Evolutionary conservation across 2,329 filamentous ascomycete genomes (phyloP).

Genomic region (Colletotrichum tanaceti): DNA sequence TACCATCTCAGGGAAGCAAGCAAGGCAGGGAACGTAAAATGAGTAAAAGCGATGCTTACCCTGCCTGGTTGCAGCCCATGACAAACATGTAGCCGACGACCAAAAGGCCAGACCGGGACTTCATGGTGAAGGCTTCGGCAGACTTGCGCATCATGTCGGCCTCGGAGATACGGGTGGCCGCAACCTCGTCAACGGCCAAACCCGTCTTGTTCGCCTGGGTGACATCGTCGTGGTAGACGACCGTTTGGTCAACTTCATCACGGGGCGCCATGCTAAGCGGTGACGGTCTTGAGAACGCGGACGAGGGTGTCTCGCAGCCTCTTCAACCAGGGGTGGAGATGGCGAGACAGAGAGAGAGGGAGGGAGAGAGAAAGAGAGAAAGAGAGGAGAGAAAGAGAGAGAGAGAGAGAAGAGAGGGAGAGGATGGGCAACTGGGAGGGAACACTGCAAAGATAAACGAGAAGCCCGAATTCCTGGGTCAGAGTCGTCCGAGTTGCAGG

Average conservation of each 20-base stretch:
- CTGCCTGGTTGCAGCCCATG: slow-evolving; percentile 60
- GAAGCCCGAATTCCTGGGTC: slow-evolving; percentile 29
- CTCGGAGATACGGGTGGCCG: slow-evolving; percentile 58
- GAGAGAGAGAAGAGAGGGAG: too few species aligned
- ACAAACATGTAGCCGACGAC: slow-evolving; percentile 57
- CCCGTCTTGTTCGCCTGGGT: slow-evolving; percentile 49
- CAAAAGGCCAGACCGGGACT: slow-evolving; percentile 55
- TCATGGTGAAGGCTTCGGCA: slow-evolving; percentile 53
- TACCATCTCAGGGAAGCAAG: too few species aligned
- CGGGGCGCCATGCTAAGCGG: slow-evolving; percentile 36
- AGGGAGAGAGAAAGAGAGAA: too few species aligned
- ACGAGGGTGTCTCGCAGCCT: neutral
- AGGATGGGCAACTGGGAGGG: neutral
- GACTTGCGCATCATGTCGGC: slow-evolving; percentile 58
- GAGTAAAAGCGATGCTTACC: slow-evolving; percentile 36
- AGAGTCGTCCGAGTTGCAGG: slow-evolving; percentile 21
- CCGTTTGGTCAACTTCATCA: slow-evolving; percentile 38
- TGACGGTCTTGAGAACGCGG: neutral
- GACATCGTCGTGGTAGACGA: slow-evolving; percentile 45
- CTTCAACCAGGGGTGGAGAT: neutral
- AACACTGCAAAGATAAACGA: slow-evolving; percentile 5
- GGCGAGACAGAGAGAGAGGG: too few species aligned
- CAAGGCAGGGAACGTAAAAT: neutral
- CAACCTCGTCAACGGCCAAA: slow-evolving; percentile 56
- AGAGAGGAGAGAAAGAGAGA: too few species aligned